These are phyloP conservation scores for Neckera pumila DNA, from an alignment of 225 moss, liverwort and hornwort species.

Conservation along the genomic window DNA sequence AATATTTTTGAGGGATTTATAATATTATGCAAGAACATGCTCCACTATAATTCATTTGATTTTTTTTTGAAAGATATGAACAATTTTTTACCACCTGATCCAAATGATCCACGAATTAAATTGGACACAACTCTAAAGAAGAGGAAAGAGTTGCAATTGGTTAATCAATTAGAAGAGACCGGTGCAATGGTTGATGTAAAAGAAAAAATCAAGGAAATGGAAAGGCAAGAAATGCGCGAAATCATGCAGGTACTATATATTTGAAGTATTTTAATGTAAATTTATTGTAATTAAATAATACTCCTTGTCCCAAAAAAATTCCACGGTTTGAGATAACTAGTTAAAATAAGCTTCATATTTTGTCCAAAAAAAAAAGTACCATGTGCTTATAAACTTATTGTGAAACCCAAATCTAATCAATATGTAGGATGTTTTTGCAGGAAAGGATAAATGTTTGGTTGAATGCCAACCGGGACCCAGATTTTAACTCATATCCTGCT, in stretches of 20 bases:
- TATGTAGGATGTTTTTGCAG: background rate
- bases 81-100: conserved; percentile 44
- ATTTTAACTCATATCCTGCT: conserved; percentile 45
- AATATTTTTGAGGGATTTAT: background rate
- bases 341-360: no score
- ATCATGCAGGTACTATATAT: conserved; percentile 35
- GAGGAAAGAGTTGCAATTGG: conserved; percentile 44
- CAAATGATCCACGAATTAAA: conserved; percentile 41
- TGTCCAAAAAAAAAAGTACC: no score
- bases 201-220: conserved; percentile 58
- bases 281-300: background rate
- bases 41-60: background rate
- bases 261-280: no score
- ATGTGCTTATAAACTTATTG: background rate
- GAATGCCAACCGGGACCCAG: conserved; percentile 43
- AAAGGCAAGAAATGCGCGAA: conserved; percentile 92
- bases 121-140: conserved; percentile 14
- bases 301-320: no score
- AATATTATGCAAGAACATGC: background rate
- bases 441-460: conserved; percentile 73
- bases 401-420: background rate
- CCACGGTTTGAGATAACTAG: no score
- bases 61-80: conserved; percentile 50
- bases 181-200: conserved; percentile 41
- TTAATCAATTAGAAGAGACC: conserved; percentile 47